Base-by-base conservation (phyloP, 108 stramenopile species). In the Fragilaria crotonensis region DNA sequence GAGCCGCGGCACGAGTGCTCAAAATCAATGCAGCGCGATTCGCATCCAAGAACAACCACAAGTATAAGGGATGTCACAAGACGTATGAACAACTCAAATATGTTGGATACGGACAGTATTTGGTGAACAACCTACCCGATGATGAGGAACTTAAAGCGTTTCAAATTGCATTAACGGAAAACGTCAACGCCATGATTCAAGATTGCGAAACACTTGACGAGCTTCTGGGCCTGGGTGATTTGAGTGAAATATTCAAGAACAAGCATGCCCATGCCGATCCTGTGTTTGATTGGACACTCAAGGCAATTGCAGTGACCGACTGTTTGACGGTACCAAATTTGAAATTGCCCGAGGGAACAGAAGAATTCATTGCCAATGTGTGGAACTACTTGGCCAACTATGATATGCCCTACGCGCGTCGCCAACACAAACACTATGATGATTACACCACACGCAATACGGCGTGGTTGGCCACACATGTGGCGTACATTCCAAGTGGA, bases 401-500 rank as follows among this genome's bases (percentile, higher is more conserved):
- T 45, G 36, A 45, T 5, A 4, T 58, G 20, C 11, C 33, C 36
- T 20, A 58, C 19, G 33, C 33, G 4, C 32, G 33, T 3, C n/a
- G 28, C 5, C 26, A 54, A 5, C 7, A 41, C 11, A 41, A 41
- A 41, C 26, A 58, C 5, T 31, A 58, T 21, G 21, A 4, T 22
- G 36, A 58, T 45, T 5, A 14, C 4, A 20, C 20, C 20, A 28
- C 20, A 5, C 36, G 14, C 3, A 45, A 36, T 7, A 45, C 29
- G 36, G 57, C 57, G 9, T 49, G 36, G 5, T 31, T 51, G 29
- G 49, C 49, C 11, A 61, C 60, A 5, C 60, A 61, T 19, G 4
- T 61, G 5, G 47, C 46, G 14, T 61, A 28, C 48, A 51, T 49
- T 14, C 26, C 60, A 4, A 61, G 48, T 14, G 60, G 60, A 48